Conservation (phyloP, 805 yeast species). For the Candida succiphila region DNA sequence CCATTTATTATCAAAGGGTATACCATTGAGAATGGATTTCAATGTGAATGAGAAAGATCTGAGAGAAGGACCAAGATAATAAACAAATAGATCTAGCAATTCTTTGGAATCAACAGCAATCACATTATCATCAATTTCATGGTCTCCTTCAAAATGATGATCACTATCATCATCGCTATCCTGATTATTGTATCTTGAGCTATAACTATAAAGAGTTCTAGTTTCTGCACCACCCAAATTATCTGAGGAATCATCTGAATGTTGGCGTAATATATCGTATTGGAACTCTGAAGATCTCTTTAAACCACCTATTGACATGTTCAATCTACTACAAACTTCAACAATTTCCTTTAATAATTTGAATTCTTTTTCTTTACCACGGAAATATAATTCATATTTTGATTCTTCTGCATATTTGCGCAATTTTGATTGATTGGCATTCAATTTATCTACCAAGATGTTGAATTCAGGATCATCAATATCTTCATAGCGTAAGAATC, state of each 20-base stretch:
- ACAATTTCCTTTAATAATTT: slow-evolving; percentile 34
- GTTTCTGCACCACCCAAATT: slow-evolving; percentile 2
- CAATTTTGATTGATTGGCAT: slow-evolving; percentile 28
- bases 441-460: slow-evolving; percentile 26
- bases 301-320: slow-evolving; percentile 56
- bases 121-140: slow-evolving; percentile 8
- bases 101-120: slow-evolving; percentile 25
- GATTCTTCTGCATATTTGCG: slow-evolving; percentile 43
- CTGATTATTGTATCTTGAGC: not conserved
- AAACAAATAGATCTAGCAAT: slow-evolving; percentile 57
- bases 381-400: slow-evolving; percentile 43
- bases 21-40: slow-evolving; percentile 46
- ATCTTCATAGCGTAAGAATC: slow-evolving; percentile 40
- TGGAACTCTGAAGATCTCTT: slow-evolving; percentile 62
- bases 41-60: slow-evolving; percentile 57
- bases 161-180: slow-evolving; percentile 19
- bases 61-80: slow-evolving; percentile 63
- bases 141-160: slow-evolving; percentile 13
- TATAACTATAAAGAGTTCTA: slow-evolving; percentile 10
- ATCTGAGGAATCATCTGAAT: not conserved
- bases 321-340: slow-evolving; percentile 38
- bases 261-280: slow-evolving; percentile 37
- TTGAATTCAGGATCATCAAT: slow-evolving; percentile 29
- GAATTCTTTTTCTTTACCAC: slow-evolving; percentile 50
- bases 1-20: slow-evolving; percentile 39